Conservation (phyloP, 2,329 filamentous ascomycete genomes). For the Nigrospora oryzae region DNA sequence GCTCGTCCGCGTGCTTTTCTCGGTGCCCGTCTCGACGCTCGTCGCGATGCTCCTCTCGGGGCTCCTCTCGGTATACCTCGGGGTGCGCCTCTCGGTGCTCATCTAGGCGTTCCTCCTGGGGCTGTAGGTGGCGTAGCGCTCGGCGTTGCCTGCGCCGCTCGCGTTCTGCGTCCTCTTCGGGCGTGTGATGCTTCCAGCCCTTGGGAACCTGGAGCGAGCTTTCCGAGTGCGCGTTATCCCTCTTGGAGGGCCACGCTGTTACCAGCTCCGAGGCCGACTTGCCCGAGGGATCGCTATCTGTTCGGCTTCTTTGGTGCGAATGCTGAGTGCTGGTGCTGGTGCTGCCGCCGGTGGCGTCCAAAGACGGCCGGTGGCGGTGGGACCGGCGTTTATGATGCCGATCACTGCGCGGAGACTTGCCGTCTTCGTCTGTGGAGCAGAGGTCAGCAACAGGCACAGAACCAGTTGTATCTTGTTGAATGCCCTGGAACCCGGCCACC, state of each 20-base stretch:
- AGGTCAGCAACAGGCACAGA: constrained; percentile 6
- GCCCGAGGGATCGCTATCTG: constrained; percentile 2
- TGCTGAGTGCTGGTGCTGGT: constrained; percentile 1
- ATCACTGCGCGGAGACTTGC: constrained; percentile 3
- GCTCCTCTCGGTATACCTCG: too few relatives aligned
- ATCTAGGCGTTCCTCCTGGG: neutral
- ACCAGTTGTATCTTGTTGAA: constrained; percentile 2
- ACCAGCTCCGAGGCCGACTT: constrained; percentile 3
- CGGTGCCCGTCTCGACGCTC: too few relatives aligned
- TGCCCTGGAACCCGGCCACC: constrained; percentile 2
- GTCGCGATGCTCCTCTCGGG: too few relatives aligned
- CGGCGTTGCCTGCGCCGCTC: constrained; percentile 3
- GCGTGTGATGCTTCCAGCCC: neutral
- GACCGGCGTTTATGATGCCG: constrained; percentile 1
- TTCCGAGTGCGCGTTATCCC: constrained; percentile 3
- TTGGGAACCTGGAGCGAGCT: neutral
- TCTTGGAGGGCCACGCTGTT: neutral
- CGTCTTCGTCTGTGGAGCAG: constrained; percentile 6
- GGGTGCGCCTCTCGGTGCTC: too few relatives aligned
- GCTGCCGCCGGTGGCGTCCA: neutral
- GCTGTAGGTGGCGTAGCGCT: neutral
- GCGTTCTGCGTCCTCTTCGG: constrained; percentile 4
- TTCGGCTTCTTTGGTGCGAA: constrained; percentile 2
- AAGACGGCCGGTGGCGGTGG: neutral
- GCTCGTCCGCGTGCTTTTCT: too few relatives aligned